A percentile compares a stretch with the other conserved stretches of the same genome.
phyloP scores from a whole-genome alignment of 768 basidiomycete species.

The Termitomyces sp. region DNA sequence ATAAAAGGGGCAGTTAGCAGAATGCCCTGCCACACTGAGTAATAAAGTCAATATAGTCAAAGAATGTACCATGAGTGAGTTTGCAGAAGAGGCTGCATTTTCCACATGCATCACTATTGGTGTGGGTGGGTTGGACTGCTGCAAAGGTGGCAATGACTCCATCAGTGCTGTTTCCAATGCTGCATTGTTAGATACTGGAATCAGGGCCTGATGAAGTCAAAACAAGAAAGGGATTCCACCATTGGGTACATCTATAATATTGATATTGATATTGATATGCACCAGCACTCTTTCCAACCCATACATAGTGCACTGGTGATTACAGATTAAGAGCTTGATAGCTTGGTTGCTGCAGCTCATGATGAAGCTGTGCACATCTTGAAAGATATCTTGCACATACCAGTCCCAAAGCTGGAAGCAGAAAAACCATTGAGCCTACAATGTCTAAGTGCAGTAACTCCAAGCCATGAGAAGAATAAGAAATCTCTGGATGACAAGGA shows the following conservation, averaged over 20 bases:
- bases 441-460: not conserved
- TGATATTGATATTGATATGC: not conserved
- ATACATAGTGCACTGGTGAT: not conserved
- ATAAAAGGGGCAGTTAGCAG: too few relatives aligned
- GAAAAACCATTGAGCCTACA: not conserved
- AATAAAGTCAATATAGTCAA: too few relatives aligned
- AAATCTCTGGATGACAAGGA: not conserved
- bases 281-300: not conserved
- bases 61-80: too few relatives aligned
- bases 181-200: too few relatives aligned
- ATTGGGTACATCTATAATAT: not conserved
- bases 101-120: too few relatives aligned
- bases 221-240: not conserved
- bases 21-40: too few relatives aligned
- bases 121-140: too few relatives aligned
- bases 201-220: not conserved
- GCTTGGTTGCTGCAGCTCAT: not conserved
- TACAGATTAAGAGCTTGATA: not conserved
- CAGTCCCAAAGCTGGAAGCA: not conserved
- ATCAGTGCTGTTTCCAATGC: too few relatives aligned
- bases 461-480: not conserved
- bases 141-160: too few relatives aligned
- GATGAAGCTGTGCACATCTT: not conserved
- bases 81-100: too few relatives aligned
- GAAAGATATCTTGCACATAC: not conserved